These are phyloP conservation scores for Apophysomyces variabilis DNA, from an alignment of 371 early-diverging fungal species.

Conservation along the genomic window DNA sequence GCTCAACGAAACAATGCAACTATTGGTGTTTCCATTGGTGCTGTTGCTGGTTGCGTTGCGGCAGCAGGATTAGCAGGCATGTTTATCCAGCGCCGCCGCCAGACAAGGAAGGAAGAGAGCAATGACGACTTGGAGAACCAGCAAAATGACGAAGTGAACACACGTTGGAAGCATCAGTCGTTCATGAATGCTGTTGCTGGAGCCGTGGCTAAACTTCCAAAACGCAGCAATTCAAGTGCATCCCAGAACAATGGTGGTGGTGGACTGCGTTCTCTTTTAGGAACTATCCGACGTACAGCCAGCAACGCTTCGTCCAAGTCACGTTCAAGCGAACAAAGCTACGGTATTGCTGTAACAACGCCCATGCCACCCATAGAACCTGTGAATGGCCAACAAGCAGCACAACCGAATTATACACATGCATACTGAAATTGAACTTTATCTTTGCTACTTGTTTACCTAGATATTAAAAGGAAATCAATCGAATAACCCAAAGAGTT, in stretches of 20 bases:
- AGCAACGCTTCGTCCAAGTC: conserved; percentile 30
- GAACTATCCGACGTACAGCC: conserved; percentile 33
- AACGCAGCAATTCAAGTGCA: conserved; percentile 20
- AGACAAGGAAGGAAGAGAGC: conserved; percentile 26
- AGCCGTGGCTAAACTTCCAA: conserved; percentile 42
- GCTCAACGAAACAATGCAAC: conserved; percentile 31
- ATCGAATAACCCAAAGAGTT: too few species aligned
- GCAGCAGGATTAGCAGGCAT: conserved; percentile 50
- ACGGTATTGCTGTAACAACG: conserved; percentile 16
- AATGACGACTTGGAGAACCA: conserved; percentile 21
- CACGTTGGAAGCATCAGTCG: conserved; percentile 40
- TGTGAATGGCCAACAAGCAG: conserved; percentile 3
- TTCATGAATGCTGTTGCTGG: conserved; percentile 47
- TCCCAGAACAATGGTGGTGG: conserved; percentile 18
- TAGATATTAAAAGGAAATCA: too few species aligned
- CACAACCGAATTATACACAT: not conserved
- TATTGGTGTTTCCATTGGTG: conserved; percentile 42
- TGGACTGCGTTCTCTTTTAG: conserved; percentile 21
- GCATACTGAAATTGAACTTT: not conserved
- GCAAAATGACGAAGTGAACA: conserved; percentile 27
- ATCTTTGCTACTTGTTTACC: too few species aligned
- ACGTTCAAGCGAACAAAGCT: conserved; percentile 7
- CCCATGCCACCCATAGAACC: conserved; percentile 13
- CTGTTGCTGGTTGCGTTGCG: conserved; percentile 39
- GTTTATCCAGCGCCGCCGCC: conserved; percentile 36